Evolutionary conservation across 495 filamentous ascomycete genomes (phyloP).

Genomic region (Xylona heveae): DNA sequence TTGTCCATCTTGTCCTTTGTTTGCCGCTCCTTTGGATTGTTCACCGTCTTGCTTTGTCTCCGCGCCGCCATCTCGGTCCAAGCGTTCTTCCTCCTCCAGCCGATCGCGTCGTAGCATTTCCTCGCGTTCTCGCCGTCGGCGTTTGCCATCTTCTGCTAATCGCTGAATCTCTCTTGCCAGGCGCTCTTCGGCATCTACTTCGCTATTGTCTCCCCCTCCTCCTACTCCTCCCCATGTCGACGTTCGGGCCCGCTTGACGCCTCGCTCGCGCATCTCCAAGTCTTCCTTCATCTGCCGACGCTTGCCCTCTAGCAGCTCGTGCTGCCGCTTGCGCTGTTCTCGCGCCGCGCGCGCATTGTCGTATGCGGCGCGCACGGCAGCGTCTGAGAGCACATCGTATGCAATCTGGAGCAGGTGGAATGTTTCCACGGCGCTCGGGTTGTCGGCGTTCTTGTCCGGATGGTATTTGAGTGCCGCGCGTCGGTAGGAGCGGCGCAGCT

Average conservation of each 20-base stretch:
- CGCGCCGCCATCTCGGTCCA: conserved; percentile 24
- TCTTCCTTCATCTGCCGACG: conserved; percentile 59
- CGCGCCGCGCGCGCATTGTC: conserved; percentile 45
- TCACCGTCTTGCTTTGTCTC: conserved; percentile 17
- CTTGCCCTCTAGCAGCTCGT: conserved; percentile 41
- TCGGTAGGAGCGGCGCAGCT: conserved; percentile 74
- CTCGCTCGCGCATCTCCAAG: conserved; percentile 38
- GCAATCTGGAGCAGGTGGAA: conserved; percentile 57
- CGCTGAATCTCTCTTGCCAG: conserved; percentile 35
- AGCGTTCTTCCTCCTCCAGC: conserved; percentile 16
- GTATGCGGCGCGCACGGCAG: conserved; percentile 37
- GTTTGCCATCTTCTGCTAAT: conserved; percentile 38
- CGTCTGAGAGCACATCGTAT: conserved; percentile 47
- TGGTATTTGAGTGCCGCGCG: conserved; percentile 78
- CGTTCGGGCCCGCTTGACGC: conserved; percentile 15
- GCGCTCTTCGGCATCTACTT: conserved; percentile 33
- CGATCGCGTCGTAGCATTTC: conserved; percentile 11
- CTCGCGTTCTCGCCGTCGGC: conserved; percentile 17
- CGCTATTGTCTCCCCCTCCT: conserved; percentile 28
- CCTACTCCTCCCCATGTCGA: conserved; percentile 20
- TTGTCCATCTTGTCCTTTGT: not conserved
- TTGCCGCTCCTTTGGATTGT: conserved; percentile 12
- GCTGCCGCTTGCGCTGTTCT: conserved; percentile 35
- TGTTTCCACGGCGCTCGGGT: conserved; percentile 37
- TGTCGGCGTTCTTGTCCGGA: conserved; percentile 55